Percentiles rank a stretch among this genome's conserved stretches.
Conservation (phyloP, 164 flowering plant genomes). For the Hamamelis virginiana region DNA sequence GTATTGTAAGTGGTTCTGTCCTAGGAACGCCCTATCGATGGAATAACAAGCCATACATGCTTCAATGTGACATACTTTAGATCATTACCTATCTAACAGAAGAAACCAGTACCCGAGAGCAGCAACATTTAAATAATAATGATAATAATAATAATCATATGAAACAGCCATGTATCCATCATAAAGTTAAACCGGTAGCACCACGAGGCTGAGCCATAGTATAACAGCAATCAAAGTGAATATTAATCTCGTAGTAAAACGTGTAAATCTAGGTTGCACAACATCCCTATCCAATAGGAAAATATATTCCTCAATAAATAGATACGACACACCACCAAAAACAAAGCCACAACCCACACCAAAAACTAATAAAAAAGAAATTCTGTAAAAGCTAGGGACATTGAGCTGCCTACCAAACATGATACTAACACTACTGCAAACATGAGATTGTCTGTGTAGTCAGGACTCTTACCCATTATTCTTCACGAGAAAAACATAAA, state of each 20-base stretch:
- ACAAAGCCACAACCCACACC: constrained; percentile 6
- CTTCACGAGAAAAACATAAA: neutral
- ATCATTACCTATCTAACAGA: neutral
- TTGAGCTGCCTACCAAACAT: constrained; percentile 3
- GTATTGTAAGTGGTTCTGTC: no score
- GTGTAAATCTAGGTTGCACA: neutral
- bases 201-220: no score
- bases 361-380: constrained; percentile 3
- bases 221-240: no score
- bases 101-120: no score
- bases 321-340: constrained; percentile 5
- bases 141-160: no score
- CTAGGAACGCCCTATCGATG: neutral
- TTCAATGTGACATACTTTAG: neutral
- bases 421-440: constrained; percentile 11
- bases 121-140: no score
- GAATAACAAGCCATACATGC: neutral
- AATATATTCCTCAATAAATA: neutral
- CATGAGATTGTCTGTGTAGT: neutral
- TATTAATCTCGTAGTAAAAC: neutral
- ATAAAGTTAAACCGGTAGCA: no score
- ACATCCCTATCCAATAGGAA: neutral
- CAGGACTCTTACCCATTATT: constrained; percentile 21
- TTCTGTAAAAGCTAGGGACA: constrained; percentile 12
- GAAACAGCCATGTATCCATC: neutral